Percentiles rank a stretch among this genome's conserved stretches.
These are phyloP conservation scores for Boletus vermiculosoides DNA, from an alignment of 768 basidiomycete genomes.

Conservation along the genomic window DNA sequence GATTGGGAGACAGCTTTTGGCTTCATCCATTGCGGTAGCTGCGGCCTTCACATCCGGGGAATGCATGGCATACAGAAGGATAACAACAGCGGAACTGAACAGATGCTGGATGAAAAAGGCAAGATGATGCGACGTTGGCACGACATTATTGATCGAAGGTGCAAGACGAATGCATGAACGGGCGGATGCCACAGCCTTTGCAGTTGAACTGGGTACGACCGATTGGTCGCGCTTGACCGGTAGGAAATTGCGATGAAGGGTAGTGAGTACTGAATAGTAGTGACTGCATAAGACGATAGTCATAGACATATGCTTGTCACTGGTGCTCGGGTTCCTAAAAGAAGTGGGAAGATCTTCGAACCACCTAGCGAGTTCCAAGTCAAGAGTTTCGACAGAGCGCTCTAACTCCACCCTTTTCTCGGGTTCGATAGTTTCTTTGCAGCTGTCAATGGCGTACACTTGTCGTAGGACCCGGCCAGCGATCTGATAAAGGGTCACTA, in stretches of 20 bases:
- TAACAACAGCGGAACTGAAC: slow-evolving; percentile 86
- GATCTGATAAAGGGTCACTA: slow-evolving; percentile 80
- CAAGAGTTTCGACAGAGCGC: slow-evolving; percentile 72
- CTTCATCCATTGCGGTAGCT: slow-evolving; percentile 80
- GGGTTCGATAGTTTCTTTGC: slow-evolving; percentile 68
- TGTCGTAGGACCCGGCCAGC: slow-evolving; percentile 78
- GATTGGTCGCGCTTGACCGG: slow-evolving; percentile 75
- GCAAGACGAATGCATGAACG: slow-evolving; percentile 84
- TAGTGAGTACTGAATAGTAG: slow-evolving; percentile 85
- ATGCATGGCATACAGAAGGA: slow-evolving; percentile 85
- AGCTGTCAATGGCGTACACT: slow-evolving; percentile 79
- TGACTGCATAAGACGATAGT: slow-evolving; percentile 84
- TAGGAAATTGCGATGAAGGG: slow-evolving; percentile 84
- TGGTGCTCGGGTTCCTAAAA: slow-evolving; percentile 73
- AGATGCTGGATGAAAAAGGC: slow-evolving; percentile 89
- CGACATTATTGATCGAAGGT: slow-evolving; percentile 78
- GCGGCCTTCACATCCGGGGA: slow-evolving; percentile 62
- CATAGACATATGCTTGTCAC: slow-evolving; percentile 81
- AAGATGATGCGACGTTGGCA: slow-evolving; percentile 82
- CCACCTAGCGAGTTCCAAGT: slow-evolving; percentile 78
- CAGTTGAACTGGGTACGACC: slow-evolving; percentile 66
- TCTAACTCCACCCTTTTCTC: slow-evolving; percentile 78
- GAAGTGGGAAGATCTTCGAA: slow-evolving; percentile 71
- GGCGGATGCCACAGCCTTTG: slow-evolving; percentile 80
- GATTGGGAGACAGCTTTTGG: slow-evolving; percentile 64